A percentile compares a stretch with the other conserved stretches of the same genome.
These are phyloP conservation scores for Hypoxylon sp. DNA, from an alignment of 2,329 filamentous ascomycete genomes.

Conservation along the genomic window DNA sequence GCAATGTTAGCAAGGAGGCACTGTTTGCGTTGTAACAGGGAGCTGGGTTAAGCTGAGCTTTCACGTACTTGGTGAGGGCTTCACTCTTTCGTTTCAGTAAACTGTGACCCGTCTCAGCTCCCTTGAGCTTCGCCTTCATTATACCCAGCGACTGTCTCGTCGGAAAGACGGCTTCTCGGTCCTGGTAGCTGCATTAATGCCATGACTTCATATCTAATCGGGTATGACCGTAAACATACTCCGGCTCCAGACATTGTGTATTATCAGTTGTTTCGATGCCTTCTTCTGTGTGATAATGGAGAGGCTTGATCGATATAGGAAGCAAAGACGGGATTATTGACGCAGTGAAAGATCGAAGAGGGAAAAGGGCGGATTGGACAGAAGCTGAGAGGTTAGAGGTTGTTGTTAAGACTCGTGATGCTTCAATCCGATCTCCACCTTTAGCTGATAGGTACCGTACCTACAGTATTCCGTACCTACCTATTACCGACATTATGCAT, in stretches of 20 bases:
- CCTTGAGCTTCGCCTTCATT: conserved; percentile 99
- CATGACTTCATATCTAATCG: conserved; percentile 8
- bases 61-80: conserved; percentile 87
- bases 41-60: not conserved
- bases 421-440: too few species aligned
- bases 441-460: too few species aligned
- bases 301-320: too few species aligned
- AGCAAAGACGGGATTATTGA: not conserved
- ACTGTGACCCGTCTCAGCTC: conserved; percentile 88
- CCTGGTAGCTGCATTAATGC: conserved; percentile 59
- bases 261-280: conserved; percentile 22
- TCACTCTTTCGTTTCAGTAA: conserved; percentile 98
- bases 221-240: conserved; percentile 49
- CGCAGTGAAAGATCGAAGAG: not conserved
- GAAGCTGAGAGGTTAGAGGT: conserved; percentile 11
- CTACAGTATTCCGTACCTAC: too few species aligned
- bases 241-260: conserved; percentile 62
- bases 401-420: conserved; percentile 16
- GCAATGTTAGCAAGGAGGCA: conserved; percentile 28
- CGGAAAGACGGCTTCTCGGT: conserved; percentile 95
- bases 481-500: too few species aligned
- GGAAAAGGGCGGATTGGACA: conserved; percentile 9
- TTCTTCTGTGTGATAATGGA: not conserved
- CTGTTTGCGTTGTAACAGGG: too few species aligned
- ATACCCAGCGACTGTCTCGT: conserved; percentile 95